Evolutionary conservation across 345 rosid genomes (phyloP), one percentile per base, ranked within the genome.

Genomic region (Corchorus olitorius): DNA sequence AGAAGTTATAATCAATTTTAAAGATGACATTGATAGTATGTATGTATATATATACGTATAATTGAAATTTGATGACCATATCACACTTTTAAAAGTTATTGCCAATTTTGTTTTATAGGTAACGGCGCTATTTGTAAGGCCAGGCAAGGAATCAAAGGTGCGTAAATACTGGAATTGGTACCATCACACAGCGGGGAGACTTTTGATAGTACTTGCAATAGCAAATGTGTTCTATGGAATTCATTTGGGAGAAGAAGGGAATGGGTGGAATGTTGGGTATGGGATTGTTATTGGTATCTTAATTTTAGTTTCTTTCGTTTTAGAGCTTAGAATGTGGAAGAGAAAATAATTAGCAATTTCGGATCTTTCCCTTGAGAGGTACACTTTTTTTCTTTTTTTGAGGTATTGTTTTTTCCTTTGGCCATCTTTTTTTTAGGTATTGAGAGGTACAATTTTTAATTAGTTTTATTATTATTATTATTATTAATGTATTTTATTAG

Each of bases 161-260:
- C 76, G 97, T 46, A 87, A 77, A 49, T 93, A 86, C 55, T 93
- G 98, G 98, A 92, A 95, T 20, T 93, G 88, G 96, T 93, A 92
- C 79, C 99, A 93, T 50, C 80, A 90, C 34, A 82, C 63, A 8
- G 78, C 83, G 34, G 99, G 99, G 33, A 88, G 96, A 73, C 39
- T 83, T 50, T 5, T 92, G 74, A 86, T 93, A 4, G 70, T 79
- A 63, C 73, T 92, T 19, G 90, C 93, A 6, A 82, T 88, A 60
- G 87, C 88, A 46, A 90, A 95, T 76, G 87, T 93, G 8, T 95
- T 95, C 80, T 93, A 93, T 15, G 99, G 99, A 46, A 89, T 93
- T 52, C 92, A 93, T 81, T 73, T 95, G 74, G 93, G 87, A 15
- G 81, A 78, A 14, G 55, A 83, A 33, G 96, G 92, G 8, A 55